These are phyloP conservation scores for Onygena corvina DNA, from an alignment of 2,329 filamentous ascomycete species.

Conservation along the genomic window DNA sequence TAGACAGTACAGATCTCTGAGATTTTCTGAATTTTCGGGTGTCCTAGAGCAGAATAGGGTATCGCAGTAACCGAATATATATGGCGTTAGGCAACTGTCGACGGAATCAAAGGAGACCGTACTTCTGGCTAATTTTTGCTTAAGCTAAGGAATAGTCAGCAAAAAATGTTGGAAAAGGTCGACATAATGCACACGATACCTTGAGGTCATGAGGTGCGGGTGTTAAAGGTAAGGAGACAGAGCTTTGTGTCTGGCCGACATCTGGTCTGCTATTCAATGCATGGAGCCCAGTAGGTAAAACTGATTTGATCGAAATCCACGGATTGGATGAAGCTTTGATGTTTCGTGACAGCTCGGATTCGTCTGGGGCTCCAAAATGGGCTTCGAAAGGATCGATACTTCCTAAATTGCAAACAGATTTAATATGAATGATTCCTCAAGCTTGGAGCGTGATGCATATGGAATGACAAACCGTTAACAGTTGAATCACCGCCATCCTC, in stretches of 20 bases:
- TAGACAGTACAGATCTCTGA: conserved; percentile 63
- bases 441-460: background rate
- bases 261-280: conserved; percentile 24
- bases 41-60: conserved; percentile 63
- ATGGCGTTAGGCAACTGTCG: conserved; percentile 54
- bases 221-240: conserved; percentile 15
- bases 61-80: conserved; percentile 74
- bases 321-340: conserved; percentile 37
- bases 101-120: conserved; percentile 48
- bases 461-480: conserved; percentile 7
- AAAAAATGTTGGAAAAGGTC: background rate
- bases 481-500: conserved; percentile 21
- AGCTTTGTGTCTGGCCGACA: conserved; percentile 12
- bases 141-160: conserved; percentile 40
- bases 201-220: conserved; percentile 27
- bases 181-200: conserved; percentile 22
- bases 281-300: conserved; percentile 24
- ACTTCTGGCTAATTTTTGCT: conserved; percentile 52
- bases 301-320: conserved; percentile 37
- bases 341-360: conserved; percentile 44
- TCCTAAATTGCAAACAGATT: conserved; percentile 3
- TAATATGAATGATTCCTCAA: background rate
- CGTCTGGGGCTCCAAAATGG: conserved; percentile 62
- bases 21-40: conserved; percentile 51
- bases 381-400: conserved; percentile 60